Evolutionary conservation across 352 stramenopile species (phyloP).

Genomic region (Pythium periplocum): DNA sequence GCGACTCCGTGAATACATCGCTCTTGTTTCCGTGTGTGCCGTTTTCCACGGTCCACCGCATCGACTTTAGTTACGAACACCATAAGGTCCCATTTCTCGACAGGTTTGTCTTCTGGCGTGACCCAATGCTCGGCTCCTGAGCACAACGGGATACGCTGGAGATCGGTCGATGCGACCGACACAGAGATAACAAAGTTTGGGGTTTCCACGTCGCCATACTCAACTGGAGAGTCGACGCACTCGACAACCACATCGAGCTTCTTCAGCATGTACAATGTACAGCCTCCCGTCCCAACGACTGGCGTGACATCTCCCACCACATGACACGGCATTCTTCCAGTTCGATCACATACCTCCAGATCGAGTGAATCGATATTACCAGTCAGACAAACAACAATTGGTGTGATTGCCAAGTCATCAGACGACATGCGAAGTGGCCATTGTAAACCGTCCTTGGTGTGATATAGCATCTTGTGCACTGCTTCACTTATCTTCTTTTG

Average conservation of each 20-base stretch:
- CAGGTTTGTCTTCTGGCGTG: no score
- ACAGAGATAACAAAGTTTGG: conserved; percentile 7
- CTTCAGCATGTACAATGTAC: conserved; percentile 6
- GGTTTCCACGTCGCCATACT: not conserved
- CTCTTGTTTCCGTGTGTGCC: no score
- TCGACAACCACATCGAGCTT: conserved; percentile 9
- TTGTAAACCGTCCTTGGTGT: no score
- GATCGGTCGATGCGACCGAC: not conserved
- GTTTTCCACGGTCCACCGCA: no score
- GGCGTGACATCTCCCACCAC: no score
- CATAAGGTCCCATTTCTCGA: no score
- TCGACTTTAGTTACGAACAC: conserved; percentile 5
- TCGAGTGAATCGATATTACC: conserved; percentile 12
- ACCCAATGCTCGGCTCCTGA: not conserved
- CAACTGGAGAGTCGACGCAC: not conserved
- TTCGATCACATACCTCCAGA: conserved; percentile 12
- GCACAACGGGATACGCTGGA: conserved; percentile 13
- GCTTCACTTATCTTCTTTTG: no score
- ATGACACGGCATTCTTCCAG: conserved; percentile 1
- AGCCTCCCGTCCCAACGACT: conserved; percentile 1
- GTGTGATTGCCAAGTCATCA: conserved; percentile 1
- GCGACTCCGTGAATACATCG: no score
- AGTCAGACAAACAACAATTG: conserved; percentile 3
- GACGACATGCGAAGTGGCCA: conserved; percentile 11
- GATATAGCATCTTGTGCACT: no score